Evolutionary conservation across 345 rosid species (phyloP), one percentile per base, ranked within the genome.

Genomic region (Hibiscus mutabilis): DNA sequence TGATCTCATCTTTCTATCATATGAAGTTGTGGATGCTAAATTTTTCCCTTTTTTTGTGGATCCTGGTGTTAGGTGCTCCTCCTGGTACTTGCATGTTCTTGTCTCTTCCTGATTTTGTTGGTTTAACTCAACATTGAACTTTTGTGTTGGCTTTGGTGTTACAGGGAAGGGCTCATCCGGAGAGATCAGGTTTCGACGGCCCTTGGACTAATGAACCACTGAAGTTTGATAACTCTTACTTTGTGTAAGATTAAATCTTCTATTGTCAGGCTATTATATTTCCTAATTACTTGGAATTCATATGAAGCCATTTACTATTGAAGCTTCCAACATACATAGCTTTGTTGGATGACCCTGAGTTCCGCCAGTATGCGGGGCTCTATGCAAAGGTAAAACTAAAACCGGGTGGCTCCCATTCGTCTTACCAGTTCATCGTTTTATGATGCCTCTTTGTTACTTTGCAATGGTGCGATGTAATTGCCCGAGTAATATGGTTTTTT

Each of bases 171-270:
- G 93, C 92, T 40, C 98, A 90, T 81, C 89, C 86, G 6, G 96
- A 95, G 75, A 87, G 99, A 80, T 95, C 97, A 6, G 92, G 96
- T 76, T 95, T 91, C 68, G 96, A 95, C 68, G 99, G 99, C 49
- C 92, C 97, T 25, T 94, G 97, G 98, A 94, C 97, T 42, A 77
- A 77, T 81, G 93, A 91, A 74, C 97, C 98, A 46, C 85, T 90
- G 74, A 91, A 89, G 84, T 92, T 95, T 78, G 97, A 86, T 53
- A 92, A 92, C 84, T 90, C 99, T 2, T 90, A 95, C 79, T 95
- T 95, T 14, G 74, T 85, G 99, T 91, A 88, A 88, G 80, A 66
- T 77, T 75, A 22, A 49, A 72, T 67, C 58, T 22, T 37, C 5
- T 40, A 21, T 72, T 25, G 44, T 40, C 55, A 67, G 42, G 40